Evolutionary conservation across 1,139 yeast species (phyloP).

Genomic region (Spathaspora jeffriesii): DNA sequence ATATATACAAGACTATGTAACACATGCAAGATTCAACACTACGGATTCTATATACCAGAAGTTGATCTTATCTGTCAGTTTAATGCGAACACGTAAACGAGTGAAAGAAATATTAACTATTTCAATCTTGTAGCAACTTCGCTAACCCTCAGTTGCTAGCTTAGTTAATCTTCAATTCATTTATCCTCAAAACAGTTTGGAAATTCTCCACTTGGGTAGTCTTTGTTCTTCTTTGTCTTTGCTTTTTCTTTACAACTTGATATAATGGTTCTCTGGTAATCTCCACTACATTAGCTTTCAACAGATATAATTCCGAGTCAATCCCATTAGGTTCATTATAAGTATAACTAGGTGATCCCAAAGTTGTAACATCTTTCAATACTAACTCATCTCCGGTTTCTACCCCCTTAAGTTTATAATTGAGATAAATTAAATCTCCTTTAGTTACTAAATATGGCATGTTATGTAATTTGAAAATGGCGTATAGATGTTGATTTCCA

Average conservation of each 20-base stretch:
- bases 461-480: conserved; percentile 78
- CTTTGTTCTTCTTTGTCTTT: conserved; percentile 82
- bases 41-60: no score
- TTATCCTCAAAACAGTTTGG: conserved; percentile 78
- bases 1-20: background rate
- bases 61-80: no score
- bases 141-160: background rate
- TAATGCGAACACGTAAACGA: no score
- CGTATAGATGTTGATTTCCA: conserved; percentile 60
- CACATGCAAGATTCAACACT: no score
- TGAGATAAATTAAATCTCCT: conserved; percentile 83
- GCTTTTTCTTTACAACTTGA: conserved; percentile 58
- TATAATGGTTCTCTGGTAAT: conserved; percentile 83
- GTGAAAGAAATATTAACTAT: no score
- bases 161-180: conserved; percentile 59
- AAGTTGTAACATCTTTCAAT: conserved; percentile 72
- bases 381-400: conserved; percentile 78
- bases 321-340: conserved; percentile 39
- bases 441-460: conserved; percentile 87
- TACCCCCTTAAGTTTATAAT: conserved; percentile 73
- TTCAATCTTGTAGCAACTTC: no score
- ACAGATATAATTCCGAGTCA: conserved; percentile 44
- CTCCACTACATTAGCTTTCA: conserved; percentile 81
- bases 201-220: conserved; percentile 78
- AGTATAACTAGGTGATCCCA: conserved; percentile 87